phyloP scores from a whole-genome alignment of 2,329 filamentous ascomycete species.

The Paecilomyces sp. region DNA sequence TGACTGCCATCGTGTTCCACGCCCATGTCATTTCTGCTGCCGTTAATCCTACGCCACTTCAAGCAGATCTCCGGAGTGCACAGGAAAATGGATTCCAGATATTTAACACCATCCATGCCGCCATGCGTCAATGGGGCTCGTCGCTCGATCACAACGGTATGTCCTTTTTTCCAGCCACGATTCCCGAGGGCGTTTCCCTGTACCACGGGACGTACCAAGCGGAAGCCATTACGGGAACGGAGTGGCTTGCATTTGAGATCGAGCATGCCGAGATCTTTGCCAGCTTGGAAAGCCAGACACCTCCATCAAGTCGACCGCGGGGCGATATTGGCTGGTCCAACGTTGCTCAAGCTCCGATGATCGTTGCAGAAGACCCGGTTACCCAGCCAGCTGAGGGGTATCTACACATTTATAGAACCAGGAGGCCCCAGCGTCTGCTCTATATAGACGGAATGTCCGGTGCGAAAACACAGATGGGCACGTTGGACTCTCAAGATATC shows the following conservation, averaged over 20 bases:
- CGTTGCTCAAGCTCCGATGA: too few relatives aligned
- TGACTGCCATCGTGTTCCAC: too few relatives aligned
- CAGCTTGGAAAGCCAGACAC: background rate
- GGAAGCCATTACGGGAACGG: slow-evolving; percentile 42
- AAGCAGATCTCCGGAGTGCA: too few relatives aligned
- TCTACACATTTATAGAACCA: slow-evolving; percentile 59
- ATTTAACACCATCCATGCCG: slow-evolving; percentile 63
- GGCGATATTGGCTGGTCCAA: too few relatives aligned
- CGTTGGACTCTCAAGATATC: slow-evolving; percentile 60
- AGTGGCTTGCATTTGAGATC: slow-evolving; percentile 66
- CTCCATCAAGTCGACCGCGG: background rate
- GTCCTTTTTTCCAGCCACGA: slow-evolving; percentile 55
- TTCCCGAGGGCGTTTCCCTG: slow-evolving; percentile 54
- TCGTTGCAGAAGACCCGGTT: background rate
- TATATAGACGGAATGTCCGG: slow-evolving; percentile 67
- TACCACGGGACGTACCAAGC: slow-evolving; percentile 52
- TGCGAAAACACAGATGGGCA: slow-evolving; percentile 58
- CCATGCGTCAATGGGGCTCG: slow-evolving; percentile 63
- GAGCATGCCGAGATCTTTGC: slow-evolving; percentile 62
- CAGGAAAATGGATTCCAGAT: slow-evolving; percentile 25
- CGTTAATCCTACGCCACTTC: too few relatives aligned
- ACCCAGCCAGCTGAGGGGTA: slow-evolving; percentile 40
- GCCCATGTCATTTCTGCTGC: too few relatives aligned
- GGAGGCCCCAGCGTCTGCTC: slow-evolving; percentile 51
- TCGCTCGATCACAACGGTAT: slow-evolving; percentile 65